Evolutionary conservation across 2,329 filamentous ascomycete species (phyloP).

Genomic region (Mollisiaceae sp.): DNA sequence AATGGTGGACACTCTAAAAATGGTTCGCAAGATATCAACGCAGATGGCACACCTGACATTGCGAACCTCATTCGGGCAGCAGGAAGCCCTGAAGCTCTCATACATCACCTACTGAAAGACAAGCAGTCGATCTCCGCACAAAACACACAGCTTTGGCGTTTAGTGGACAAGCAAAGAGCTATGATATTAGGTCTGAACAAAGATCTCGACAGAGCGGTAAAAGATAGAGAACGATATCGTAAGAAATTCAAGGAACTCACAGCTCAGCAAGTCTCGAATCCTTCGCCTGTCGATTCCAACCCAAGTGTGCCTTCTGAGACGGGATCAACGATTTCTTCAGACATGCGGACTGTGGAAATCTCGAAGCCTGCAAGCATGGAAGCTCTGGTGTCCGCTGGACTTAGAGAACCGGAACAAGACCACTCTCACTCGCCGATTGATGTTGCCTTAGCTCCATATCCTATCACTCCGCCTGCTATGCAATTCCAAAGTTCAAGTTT

Average conservation of each 20-base stretch:
- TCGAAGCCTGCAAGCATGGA: conserved; percentile 30
- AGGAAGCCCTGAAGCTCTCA: conserved; percentile 86
- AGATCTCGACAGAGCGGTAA: conserved; percentile 86
- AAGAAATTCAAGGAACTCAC: conserved; percentile 84
- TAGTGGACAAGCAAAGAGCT: conserved; percentile 94
- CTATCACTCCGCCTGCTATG: conserved; percentile 67
- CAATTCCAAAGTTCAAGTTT: conserved; percentile 36
- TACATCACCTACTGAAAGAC: conserved; percentile 87
- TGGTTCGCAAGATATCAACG: conserved; percentile 56
- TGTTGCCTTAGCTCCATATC: conserved; percentile 64
- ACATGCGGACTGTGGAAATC: conserved; percentile 22
- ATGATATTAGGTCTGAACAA: conserved; percentile 95
- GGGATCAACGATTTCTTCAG: conserved; percentile 34
- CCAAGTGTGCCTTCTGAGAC: conserved; percentile 37
- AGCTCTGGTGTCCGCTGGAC: conserved; percentile 37
- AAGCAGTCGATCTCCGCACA: conserved; percentile 88
- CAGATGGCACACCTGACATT: conserved; percentile 72
- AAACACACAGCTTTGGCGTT: conserved; percentile 90
- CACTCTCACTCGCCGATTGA: conserved; percentile 61
- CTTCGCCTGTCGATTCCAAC: conserved; percentile 41
- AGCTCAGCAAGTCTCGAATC: conserved; percentile 43
- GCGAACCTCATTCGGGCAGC: conserved; percentile 79
- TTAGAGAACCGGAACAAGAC: conserved; percentile 34
- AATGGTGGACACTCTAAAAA: conserved; percentile 62
- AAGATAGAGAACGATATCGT: conserved; percentile 93